Conservation (phyloP, 441 rosid species). For the Adansonia madagascariensis region DNA sequence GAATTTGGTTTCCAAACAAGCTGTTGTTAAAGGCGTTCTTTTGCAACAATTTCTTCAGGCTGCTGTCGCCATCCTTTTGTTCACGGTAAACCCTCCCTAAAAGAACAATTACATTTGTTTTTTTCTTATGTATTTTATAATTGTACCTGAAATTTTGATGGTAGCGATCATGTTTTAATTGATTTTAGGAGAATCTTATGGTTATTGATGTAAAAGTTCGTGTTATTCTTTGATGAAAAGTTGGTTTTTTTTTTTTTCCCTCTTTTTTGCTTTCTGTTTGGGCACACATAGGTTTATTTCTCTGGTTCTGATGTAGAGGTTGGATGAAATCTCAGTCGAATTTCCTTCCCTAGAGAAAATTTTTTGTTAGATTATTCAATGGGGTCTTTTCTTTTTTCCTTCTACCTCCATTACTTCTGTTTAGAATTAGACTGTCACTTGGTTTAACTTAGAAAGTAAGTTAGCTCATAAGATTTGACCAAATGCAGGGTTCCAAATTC, state of each 20-base stretch:
- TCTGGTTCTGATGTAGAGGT: neutral
- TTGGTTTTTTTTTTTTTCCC: neutral
- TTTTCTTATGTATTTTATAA: neutral
- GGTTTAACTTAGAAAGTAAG: neutral
- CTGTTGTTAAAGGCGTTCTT: conserved; percentile 80
- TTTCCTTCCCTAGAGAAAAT: neutral
- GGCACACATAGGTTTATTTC: neutral
- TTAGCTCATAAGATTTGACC: neutral
- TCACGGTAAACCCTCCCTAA: conserved; percentile 46
- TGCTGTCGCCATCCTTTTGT: conserved; percentile 74
- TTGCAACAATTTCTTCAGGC: conserved; percentile 83
- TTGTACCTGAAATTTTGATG: neutral
- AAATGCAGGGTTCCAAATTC: neutral
- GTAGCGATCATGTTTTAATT: neutral
- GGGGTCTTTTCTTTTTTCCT: neutral
- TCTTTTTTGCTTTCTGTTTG: neutral
- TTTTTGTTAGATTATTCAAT: neutral
- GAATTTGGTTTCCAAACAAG: conserved; percentile 70
- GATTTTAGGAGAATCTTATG: conserved; percentile 5
- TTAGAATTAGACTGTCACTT: neutral
- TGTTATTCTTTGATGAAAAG: neutral
- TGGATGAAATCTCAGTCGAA: neutral
- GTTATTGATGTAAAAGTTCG: neutral
- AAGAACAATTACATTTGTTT: neutral
- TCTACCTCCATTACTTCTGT: neutral